Base-by-base conservation (phyloP, 164 flowering plant species). In the Annona squamosa region DNA sequence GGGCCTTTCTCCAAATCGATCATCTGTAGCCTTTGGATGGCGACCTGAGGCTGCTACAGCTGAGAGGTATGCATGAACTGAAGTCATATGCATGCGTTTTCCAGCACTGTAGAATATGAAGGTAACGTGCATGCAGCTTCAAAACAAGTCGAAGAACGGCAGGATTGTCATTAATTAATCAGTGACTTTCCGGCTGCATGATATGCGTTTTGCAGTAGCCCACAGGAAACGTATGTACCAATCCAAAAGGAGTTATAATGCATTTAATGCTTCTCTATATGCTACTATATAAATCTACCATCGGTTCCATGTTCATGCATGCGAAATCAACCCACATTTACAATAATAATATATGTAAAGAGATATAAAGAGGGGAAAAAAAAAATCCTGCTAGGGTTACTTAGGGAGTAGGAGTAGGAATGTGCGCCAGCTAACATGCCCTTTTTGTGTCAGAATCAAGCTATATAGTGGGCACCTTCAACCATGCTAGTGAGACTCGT, bases 151-250 rank as follows among this genome's bases (percentile, higher is more conserved):
- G 37, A 26, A 26, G 37, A 26, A 47, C 1, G 9, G 63, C 64
- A 70, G 70, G 19, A 42, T 26, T 42, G 65, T 1, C 68, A 66
- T 42, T 42, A 44, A 26, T 26, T 26, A 26, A 26, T 26, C 37
- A 26, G 37, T 26, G 68, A n/a, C 46, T 42, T 75, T 70, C 52
- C 47, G 13, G 12, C 47, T 46, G 46, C 37, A 0, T 67, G 68
- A 74, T 9, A 65, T 74, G 76, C 65, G 63, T 74, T 74, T 63
- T 61, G 48, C 61, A 62, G 26, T 62, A 62, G 10, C 42, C 37
- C 62, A 71, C 26, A 17, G 46, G 48, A 69, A 68, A 56, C 44
- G 45, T 57, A 62, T 41, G 52, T 2, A 66, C 17, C 52, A 75
- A 41, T 65, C 17, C 41, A 5, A 43, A 75, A 45, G 74, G 56